phyloP scores from a whole-genome alignment of 2,329 filamentous ascomycete genomes.

The Blastomyces gilchristii region DNA sequence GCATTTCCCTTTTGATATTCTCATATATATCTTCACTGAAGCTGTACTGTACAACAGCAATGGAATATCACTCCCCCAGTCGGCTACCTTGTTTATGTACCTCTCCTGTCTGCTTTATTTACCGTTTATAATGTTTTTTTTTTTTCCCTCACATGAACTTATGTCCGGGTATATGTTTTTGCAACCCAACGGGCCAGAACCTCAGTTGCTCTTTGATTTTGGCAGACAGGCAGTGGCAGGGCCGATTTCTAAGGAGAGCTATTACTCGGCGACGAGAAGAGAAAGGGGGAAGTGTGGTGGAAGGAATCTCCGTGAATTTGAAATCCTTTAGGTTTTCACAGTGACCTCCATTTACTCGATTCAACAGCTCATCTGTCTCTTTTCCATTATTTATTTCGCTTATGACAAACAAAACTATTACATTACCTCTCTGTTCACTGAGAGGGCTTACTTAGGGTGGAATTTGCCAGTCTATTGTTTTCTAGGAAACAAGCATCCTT shows the following conservation, averaged over 20 bases:
- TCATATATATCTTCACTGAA: conserved; percentile 11
- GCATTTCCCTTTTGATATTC: conserved; percentile 7
- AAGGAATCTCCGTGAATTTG: not conserved
- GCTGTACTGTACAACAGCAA: conserved; percentile 8
- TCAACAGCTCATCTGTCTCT: not conserved
- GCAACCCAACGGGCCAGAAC: not conserved
- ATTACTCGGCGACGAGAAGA: not conserved
- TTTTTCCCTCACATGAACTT: not conserved
- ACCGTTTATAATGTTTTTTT: not conserved
- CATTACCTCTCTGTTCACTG: not conserved
- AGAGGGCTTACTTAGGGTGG: not conserved
- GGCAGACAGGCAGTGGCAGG: not conserved
- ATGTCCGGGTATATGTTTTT: not conserved
- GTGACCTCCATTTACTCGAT: not conserved
- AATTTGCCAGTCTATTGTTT: not conserved
- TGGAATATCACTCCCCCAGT: not conserved
- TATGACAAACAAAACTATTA: not conserved
- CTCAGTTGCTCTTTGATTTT: not conserved
- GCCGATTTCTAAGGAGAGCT: not conserved
- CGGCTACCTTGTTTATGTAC: not conserved
- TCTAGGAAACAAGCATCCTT: not conserved
- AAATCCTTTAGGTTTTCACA: not conserved
- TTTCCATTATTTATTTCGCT: not conserved
- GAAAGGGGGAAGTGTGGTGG: not conserved
- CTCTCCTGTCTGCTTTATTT: not conserved